Evolutionary conservation across 1,284 basidiomycete species (phyloP).

Genomic region (Microbotryum silenes-acaulis): DNA sequence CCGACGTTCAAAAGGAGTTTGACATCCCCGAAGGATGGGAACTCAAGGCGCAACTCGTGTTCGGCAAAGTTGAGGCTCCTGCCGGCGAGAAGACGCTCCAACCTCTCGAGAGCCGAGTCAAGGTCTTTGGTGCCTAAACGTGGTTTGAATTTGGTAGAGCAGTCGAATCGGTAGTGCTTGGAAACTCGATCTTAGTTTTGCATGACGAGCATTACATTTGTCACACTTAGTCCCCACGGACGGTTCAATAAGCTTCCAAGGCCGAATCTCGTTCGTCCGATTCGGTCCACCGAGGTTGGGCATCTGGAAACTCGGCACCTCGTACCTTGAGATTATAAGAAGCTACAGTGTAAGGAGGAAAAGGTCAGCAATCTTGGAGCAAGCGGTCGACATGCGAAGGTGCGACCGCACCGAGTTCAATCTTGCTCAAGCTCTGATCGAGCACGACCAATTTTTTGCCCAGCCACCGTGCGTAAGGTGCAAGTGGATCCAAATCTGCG

Average conservation of each 20-base stretch:
- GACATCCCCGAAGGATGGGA: constrained; percentile 42
- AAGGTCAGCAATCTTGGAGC: not conserved
- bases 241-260: not conserved
- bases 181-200: too few species aligned
- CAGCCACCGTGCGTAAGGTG: constrained; percentile 61
- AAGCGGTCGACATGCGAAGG: not conserved
- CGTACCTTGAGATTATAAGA: constrained; percentile 35
- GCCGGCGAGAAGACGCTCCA: constrained; percentile 41
- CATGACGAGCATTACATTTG: too few species aligned
- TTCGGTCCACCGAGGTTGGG: constrained; percentile 20
- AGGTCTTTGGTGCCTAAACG: constrained; percentile 32
- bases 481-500: constrained; percentile 65
- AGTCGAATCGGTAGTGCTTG: too few species aligned
- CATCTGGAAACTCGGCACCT: constrained; percentile 28
- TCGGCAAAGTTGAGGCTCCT: constrained; percentile 41
- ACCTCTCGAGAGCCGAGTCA: constrained; percentile 42
- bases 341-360: constrained; percentile 12
- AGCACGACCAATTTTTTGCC: constrained; percentile 84
- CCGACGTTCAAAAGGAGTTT: constrained; percentile 38
- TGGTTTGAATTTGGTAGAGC: too few species aligned
- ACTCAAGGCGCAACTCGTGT: constrained; percentile 45
- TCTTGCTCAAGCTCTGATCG: constrained; percentile 76
- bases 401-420: constrained; percentile 71
- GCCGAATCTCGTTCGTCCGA: not conserved
- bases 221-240: too few species aligned